Conservation (phyloP, 1,284 basidiomycete genomes). For the Ceraceosorus guamensis region DNA sequence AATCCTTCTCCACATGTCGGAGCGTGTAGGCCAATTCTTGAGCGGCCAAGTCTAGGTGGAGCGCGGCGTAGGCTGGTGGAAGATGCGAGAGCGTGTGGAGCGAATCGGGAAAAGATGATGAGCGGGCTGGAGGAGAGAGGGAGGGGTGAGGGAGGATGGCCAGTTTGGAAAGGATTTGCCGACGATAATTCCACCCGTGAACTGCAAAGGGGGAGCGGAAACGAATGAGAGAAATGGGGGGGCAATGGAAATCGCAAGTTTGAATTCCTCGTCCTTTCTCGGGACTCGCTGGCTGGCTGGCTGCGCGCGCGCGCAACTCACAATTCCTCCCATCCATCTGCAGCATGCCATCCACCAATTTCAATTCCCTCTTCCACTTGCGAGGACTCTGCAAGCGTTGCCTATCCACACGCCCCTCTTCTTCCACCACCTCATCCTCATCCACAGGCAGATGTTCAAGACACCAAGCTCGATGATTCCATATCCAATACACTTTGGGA, state of each 20-base stretch:
- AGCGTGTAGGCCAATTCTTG: slow-evolving; percentile 55
- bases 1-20: slow-evolving; percentile 84
- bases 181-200: slow-evolving; percentile 44
- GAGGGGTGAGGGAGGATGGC: slow-evolving; percentile 13
- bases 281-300: neutral
- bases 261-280: too few species aligned
- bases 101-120: slow-evolving; percentile 9
- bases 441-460: slow-evolving; percentile 18
- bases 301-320: slow-evolving; percentile 9
- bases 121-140: neutral
- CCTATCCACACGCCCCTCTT: too few species aligned
- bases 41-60: slow-evolving; percentile 19
- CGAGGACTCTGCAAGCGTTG: too few species aligned
- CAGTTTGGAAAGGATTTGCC: slow-evolving; percentile 30
- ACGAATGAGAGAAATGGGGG: neutral
- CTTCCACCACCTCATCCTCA: slow-evolving; percentile 3
- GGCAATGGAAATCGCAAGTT: too few species aligned
- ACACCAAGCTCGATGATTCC: slow-evolving; percentile 48
- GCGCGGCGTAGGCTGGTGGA: neutral
- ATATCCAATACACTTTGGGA: slow-evolving; percentile 48
- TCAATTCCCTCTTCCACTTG: slow-evolving; percentile 38
- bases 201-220: slow-evolving; percentile 11
- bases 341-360: slow-evolving; percentile 44
- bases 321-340: slow-evolving; percentile 44
- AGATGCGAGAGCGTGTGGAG: slow-evolving; percentile 1